These are phyloP conservation scores for Coemansia sp. DNA, from an alignment of 192 early-diverging fungal species.

Conservation along the genomic window DNA sequence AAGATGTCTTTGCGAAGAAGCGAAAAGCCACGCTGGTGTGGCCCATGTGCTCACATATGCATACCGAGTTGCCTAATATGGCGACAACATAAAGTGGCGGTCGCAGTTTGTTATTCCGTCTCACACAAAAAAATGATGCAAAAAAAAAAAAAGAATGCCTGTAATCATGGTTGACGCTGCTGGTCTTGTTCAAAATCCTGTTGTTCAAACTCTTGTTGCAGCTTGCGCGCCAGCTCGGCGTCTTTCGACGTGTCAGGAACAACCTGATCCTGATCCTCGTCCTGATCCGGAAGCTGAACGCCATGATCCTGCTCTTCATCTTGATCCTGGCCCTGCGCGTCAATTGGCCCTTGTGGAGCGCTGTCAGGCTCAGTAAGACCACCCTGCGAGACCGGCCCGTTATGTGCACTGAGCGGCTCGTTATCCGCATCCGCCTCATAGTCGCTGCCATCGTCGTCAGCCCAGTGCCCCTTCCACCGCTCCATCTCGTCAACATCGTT, in stretches of 20 bases:
- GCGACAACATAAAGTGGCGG: neutral
- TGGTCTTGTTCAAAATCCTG: neutral
- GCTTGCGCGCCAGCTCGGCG: slow-evolving; percentile 41
- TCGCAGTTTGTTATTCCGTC: neutral
- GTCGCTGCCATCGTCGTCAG: slow-evolving; percentile 21
- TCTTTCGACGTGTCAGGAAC: slow-evolving; percentile 45
- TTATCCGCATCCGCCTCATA: slow-evolving; percentile 7
- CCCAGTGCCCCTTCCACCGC: slow-evolving; percentile 43
- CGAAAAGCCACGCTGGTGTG: neutral
- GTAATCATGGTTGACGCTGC: neutral
- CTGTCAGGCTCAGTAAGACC: neutral
- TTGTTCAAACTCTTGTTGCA: slow-evolving; percentile 43
- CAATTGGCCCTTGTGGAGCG: neutral
- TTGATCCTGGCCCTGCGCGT: neutral
- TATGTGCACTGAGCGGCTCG: neutral
- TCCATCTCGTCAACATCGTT: slow-evolving; percentile 42
- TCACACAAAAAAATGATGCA: slow-evolving; percentile 1
- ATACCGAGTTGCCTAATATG: neutral
- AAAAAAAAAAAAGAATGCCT: slow-evolving; percentile 1
- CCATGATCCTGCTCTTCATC: neutral
- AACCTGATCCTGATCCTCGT: neutral
- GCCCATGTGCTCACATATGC: neutral
- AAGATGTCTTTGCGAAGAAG: too few species aligned
- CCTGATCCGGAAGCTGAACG: neutral
- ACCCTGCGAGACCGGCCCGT: neutral